Percentiles rank a stretch among this genome's conserved stretches.
These are phyloP conservation scores for Dissophora ornata DNA, from an alignment of 192 early-diverging fungal species.

Conservation along the genomic window DNA sequence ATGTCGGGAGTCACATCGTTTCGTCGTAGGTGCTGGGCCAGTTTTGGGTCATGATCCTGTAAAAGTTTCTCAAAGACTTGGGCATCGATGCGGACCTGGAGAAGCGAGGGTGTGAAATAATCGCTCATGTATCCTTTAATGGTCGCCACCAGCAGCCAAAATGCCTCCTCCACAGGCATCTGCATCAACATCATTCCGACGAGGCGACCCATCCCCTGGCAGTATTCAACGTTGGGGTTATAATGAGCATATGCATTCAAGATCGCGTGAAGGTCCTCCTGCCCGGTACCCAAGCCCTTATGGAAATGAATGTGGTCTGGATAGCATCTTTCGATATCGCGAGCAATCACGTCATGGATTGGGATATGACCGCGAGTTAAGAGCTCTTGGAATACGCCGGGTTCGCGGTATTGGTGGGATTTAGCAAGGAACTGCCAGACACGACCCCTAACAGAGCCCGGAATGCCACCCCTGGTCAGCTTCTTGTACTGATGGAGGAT, in stretches of 20 bases:
- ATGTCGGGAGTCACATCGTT: conserved; percentile 87
- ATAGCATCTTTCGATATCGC: conserved; percentile 90
- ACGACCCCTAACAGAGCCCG: conserved; percentile 71
- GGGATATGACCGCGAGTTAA: conserved; percentile 55
- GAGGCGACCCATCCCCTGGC: conserved; percentile 96
- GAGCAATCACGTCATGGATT: conserved; percentile 92
- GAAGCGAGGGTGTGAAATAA: conserved; percentile 79
- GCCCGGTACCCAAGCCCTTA: conserved; percentile 70
- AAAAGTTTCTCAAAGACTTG: conserved; percentile 84
- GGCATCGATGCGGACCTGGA: conserved; percentile 84
- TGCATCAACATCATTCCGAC: conserved; percentile 93
- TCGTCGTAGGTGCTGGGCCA: conserved; percentile 75
- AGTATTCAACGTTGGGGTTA: conserved; percentile 89
- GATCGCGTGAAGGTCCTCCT: conserved; percentile 79
- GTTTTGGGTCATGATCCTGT: conserved; percentile 68
- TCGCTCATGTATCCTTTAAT: conserved; percentile 78
- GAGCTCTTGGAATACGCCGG: conserved; percentile 58
- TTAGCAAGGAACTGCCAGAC: conserved; percentile 78
- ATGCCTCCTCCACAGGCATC: conserved; percentile 85
- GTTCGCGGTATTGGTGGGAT: conserved; percentile 58
- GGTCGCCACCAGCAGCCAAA: conserved; percentile 87
- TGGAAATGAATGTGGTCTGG: conserved; percentile 89
- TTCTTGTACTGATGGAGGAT: conserved; percentile 68
- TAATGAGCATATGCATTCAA: conserved; percentile 92
- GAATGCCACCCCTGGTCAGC: conserved; percentile 74